Evolutionary conservation across 2,329 filamentous ascomycete species (phyloP), one percentile per base, ranked within the genome.

Genomic region (Calonectria crousiana): DNA sequence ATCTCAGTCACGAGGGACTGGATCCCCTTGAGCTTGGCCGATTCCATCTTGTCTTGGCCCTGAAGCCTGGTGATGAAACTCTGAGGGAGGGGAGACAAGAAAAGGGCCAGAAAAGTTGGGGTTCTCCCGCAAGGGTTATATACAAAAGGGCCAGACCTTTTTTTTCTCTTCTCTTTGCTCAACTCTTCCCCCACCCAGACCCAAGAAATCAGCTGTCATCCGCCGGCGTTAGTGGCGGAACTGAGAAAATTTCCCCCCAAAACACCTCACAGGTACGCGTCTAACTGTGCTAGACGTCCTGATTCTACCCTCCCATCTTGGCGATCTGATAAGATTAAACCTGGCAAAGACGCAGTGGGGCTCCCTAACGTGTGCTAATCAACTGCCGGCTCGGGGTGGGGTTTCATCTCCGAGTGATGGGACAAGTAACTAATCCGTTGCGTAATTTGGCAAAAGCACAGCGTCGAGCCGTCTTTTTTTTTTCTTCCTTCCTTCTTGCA

Each of bases 291-390:
- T 38, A 2, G 34, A 28, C 13, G 34, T 60, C n/a, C 16, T 60
- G 34, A 60, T 60, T 60, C n/a, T 60, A 18, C 56, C 23, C 34
- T 60, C 49, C 36, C 11, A 26, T 44, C 36, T 41, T 41, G 56
- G 56, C 56, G 56, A 62, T 62, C 56, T 62, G 56, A 62, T 62
- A 62, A 62, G 56, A 62, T 62, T 62, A 62, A 62, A 62, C 56
- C 56, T 62, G 36, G 56, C 44, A 26, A 28, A 41, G 56, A 41
- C 34, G 36, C 56, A 9, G 56, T 62, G 56, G 56, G 56, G 56
- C 56, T 28, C 56, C 56, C 56, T 62, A 41, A 62, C 56, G 36
- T 30, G 56, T 62, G n/a, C 56, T 62, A 62, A 62, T 62, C 56
- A 62, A 62, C 56, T 62, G 56, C 34, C 56, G 56, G 34, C 34